Evolutionary conservation across 176 grass and related monocot species (phyloP).

Genomic region (Aechmea fasciata): DNA sequence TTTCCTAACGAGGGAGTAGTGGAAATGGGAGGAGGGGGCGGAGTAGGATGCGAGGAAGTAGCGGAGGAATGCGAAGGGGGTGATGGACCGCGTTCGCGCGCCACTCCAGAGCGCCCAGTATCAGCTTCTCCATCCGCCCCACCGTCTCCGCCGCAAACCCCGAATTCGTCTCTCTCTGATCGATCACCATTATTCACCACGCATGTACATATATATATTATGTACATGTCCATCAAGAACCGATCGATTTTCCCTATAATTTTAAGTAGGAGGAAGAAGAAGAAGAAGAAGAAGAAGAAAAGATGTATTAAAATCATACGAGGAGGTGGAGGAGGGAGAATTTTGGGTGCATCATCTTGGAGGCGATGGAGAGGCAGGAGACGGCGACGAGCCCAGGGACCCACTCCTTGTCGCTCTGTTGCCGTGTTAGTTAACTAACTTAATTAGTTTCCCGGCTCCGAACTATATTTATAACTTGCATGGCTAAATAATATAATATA

Average conservation of each 20-base stretch:
- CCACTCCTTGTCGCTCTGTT: conserved; percentile 6
- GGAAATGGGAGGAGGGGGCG: background rate
- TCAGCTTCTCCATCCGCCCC: conserved; percentile 13
- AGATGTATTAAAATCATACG: background rate
- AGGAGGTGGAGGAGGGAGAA: background rate
- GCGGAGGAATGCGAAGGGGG: conserved; percentile 12
- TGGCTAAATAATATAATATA: background rate
- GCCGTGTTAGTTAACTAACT: background rate
- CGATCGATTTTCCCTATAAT: no score
- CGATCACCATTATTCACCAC: no score
- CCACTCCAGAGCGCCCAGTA: conserved; percentile 15
- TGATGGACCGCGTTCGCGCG: conserved; percentile 18
- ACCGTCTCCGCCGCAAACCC: background rate
- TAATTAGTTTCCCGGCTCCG: background rate
- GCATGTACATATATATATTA: no score
- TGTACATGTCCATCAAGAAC: no score
- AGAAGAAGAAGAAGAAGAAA: background rate
- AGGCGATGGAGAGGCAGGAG: conserved; percentile 16
- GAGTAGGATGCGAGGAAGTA: conserved; percentile 13
- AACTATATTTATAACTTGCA: background rate
- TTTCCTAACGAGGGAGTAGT: background rate
- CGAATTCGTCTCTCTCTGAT: background rate
- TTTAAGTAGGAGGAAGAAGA: background rate
- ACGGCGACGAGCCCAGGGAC: conserved; percentile 4
- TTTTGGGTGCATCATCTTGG: conserved; percentile 6